Evolutionary conservation across 2,329 filamentous ascomycete species (phyloP), one percentile per base, ranked within the genome.

Genomic region (Clarireedia monteithiana): DNA sequence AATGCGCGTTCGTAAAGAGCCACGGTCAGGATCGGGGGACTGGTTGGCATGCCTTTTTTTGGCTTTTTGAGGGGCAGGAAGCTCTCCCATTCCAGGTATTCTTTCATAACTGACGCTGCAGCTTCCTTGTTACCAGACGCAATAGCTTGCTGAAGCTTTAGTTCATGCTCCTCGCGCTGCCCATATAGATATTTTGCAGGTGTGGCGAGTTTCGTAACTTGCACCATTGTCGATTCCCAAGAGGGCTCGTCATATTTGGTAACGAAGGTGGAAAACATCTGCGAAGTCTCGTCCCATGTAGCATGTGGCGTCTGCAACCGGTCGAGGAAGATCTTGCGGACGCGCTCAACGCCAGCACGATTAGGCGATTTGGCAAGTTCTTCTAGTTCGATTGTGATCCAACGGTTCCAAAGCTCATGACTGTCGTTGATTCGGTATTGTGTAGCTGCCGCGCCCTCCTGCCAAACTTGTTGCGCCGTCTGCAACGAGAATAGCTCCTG

Each of bases 1-100:
- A 92, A 78, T 20, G 89, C 91, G 57, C 92, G 84, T 64, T 90
- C 84, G 67, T 88, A 96, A 1, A 96, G 76, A n/a, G 79, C 81
- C 30, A 80, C 71, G 64, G 79, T 82, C 4, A 85, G 73, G 50
- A 77, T 74, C 36, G 79, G 68, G 30, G 76, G 71, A 17, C 75
- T 70, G 24, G 73, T 70, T 10, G 71, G 68, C 49, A 73, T 71
- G 50, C 75, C 75, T 44, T 74, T 74, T 50, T 77, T 68, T 71
- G 60, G 62, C 64, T 78, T 83, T 59, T 80, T 80, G 62, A 79
- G 79, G 60, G 76, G 77, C 66, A 84, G 81, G 17, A 72, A 75
- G 65, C 85, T 79, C 74, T 99, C 94, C 88, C 89, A 96, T 53
- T 89, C 84, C 17, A 97, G 75, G 65, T 99, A 99, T 55, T 87